Percentiles rank a stretch among this genome's conserved stretches.
Evolutionary conservation across 306 rosid genomes (phyloP).

Genomic region (Gleditsia sinensis): DNA sequence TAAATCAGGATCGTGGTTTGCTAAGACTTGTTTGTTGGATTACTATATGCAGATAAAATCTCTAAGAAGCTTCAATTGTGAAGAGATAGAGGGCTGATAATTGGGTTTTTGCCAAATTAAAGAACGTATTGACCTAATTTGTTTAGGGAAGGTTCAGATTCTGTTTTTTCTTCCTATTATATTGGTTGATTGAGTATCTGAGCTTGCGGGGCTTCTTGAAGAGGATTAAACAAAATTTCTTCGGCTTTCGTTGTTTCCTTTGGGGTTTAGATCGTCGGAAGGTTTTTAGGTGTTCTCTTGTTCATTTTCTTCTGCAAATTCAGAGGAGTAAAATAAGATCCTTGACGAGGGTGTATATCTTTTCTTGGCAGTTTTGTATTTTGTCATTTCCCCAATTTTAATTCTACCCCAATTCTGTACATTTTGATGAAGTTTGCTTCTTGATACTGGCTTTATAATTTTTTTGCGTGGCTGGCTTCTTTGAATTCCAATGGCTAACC

Average conservation of each 20-base stretch:
- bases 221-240: conserved; percentile 20
- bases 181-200: conserved; percentile 3
- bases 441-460: conserved; percentile 40
- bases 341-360: conserved; percentile 16
- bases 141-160: conserved; percentile 30
- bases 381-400: conserved; percentile 11
- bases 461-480: conserved; percentile 11
- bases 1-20: not conserved
- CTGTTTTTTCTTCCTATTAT: not conserved
- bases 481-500: conserved; percentile 63
- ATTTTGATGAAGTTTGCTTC: conserved; percentile 39
- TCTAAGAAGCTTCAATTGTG: conserved; percentile 19
- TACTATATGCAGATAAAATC: conserved; percentile 14
- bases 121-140: conserved; percentile 13
- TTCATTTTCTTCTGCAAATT: conserved; percentile 16
- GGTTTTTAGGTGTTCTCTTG: conserved; percentile 32
- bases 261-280: conserved; percentile 43
- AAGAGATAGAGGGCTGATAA: not conserved
- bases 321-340: conserved; percentile 34
- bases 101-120: not conserved
- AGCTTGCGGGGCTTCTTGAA: conserved; percentile 2
- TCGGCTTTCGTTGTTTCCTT: conserved; percentile 1
- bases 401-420: conserved; percentile 20
- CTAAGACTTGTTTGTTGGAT: conserved; percentile 24
- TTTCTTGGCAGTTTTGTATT: conserved; percentile 35